phyloP scores from a whole-genome alignment of 2,329 filamentous ascomycete genomes.

The Plectosphaerella sp. region DNA sequence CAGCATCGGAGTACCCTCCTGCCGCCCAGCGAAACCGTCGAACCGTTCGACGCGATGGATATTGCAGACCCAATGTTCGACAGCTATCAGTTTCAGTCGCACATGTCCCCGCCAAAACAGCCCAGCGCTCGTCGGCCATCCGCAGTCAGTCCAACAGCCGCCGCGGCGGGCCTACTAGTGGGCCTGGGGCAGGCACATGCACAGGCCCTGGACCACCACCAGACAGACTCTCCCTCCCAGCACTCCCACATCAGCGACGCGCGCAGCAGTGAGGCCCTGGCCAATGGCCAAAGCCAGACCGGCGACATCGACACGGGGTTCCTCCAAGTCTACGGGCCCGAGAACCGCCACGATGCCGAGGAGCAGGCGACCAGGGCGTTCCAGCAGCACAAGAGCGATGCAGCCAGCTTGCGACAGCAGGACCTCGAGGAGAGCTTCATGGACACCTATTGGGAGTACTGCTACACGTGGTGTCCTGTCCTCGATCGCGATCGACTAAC shows the following conservation, averaged over 20 bases:
- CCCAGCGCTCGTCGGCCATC: neutral
- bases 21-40: neutral
- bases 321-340: slow-evolving; percentile 26
- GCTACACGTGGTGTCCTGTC: slow-evolving; percentile 36
- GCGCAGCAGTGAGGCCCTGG: slow-evolving; percentile 13
- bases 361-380: slow-evolving; percentile 22
- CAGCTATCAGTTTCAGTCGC: neutral
- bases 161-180: neutral
- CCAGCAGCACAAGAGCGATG: slow-evolving; percentile 15
- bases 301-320: slow-evolving; percentile 29
- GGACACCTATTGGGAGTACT: slow-evolving; percentile 37
- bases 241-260: slow-evolving; percentile 4
- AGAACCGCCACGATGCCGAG: slow-evolving; percentile 23
- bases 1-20: no score
- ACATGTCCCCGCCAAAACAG: neutral
- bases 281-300: slow-evolving; percentile 15
- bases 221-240: slow-evolving; percentile 2
- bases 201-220: neutral
- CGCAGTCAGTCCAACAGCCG: neutral
- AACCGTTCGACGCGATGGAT: neutral
- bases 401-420: slow-evolving; percentile 14
- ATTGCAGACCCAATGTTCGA: neutral
- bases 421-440: slow-evolving; percentile 32
- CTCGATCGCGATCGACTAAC: slow-evolving; percentile 25
- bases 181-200: neutral